Base-by-base conservation (phyloP, 2,329 filamentous ascomycete genomes). In the Aspergillus persii region DNA sequence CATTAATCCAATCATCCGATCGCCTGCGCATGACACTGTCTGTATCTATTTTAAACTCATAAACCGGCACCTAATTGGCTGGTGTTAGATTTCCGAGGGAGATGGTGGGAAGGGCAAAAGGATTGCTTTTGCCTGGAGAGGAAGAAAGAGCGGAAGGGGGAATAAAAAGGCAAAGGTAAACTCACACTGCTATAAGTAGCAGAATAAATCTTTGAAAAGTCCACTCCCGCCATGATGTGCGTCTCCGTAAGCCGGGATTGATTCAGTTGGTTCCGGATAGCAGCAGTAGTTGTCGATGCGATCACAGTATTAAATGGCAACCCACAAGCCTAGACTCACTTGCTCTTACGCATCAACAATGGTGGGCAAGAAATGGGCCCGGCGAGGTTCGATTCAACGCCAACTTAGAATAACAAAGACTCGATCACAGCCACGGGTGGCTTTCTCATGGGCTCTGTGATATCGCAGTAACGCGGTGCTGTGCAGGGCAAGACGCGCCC, bases 21-120 rank as follows among this genome's bases (percentile, higher is more conserved):
- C 94, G 88, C 53, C 95, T 87, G 75, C 95, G 89, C 95, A 99
- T 99, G 65, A 98, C 90, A 90, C 97, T 92, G 73, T 96, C 92
- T 66, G 82, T 83, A 39, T 89, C 91, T 68, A 96, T 89, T 74
- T 96, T 92, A 77, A 87, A 95, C 74, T 98, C 95, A 74, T 95
- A 97, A 9, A 98, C 94, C 39, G 94, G 94, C 62, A 96, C 92
- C 92, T 97, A 70, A 58, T 59, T 52, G 53, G 58, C n/a, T 11
- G 41, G 18, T 27, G 58, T 66, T 39, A 66, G 60, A 39, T 6
- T 27, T 47, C 18, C 27, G 9, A 18, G 18, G 15, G 31, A 36
- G 27, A 23, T 15, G 33, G 33, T 33, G 44, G 27, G 26, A 51
- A 33, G 7, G 30, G 46, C 11, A 41, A n/a, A n/a, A 7, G 15